Percentiles rank a stretch among this genome's conserved stretches.
phyloP scores from a whole-genome alignment of 2,329 filamentous ascomycete species.

The Aspergillus nomiae region DNA sequence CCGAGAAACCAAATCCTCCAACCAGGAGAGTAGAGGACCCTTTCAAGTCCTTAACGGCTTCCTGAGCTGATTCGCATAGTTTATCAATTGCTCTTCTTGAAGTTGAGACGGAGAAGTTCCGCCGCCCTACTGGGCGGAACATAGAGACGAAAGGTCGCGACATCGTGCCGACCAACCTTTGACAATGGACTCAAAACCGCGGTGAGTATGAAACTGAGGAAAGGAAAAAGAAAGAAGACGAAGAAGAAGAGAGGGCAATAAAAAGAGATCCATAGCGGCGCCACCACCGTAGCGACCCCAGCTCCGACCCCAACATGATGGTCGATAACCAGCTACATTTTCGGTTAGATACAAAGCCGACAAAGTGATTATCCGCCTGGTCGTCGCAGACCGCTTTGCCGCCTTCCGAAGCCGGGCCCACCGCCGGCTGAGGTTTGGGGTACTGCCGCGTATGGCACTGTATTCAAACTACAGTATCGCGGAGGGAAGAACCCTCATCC shows the following conservation, averaged over 20 bases:
- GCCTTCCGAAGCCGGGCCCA: conserved; percentile 19
- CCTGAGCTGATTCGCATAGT: conserved; percentile 68
- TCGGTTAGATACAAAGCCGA: conserved; percentile 29
- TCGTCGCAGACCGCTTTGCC: conserved; percentile 13
- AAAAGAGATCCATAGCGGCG: conserved; percentile 9
- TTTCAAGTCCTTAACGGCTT: conserved; percentile 71
- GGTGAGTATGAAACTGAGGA: conserved; percentile 2
- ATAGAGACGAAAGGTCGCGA: conserved; percentile 31
- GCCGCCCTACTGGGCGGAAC: conserved; percentile 41
- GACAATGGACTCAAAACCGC: conserved; percentile 7
- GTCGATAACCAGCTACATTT: conserved; percentile 12
- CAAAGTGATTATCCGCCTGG: conserved; percentile 29
- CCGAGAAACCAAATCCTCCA: conserved; percentile 78
- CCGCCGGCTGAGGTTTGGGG: not conserved
- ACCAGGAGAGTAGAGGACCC: conserved; percentile 71
- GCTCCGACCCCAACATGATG: conserved; percentile 12
- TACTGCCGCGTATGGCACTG: not conserved
- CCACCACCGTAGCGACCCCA: not conserved
- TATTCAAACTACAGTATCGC: not conserved
- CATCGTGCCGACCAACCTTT: conserved; percentile 26
- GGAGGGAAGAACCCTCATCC: conserved; percentile 1
- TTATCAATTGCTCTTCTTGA: conserved; percentile 72
- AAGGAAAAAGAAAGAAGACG: conserved; percentile 7
- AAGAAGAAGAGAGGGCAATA: conserved; percentile 15
- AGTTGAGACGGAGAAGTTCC: conserved; percentile 67